Conservation (phyloP, 441 rosid species). For the Adansonia gregorii region DNA sequence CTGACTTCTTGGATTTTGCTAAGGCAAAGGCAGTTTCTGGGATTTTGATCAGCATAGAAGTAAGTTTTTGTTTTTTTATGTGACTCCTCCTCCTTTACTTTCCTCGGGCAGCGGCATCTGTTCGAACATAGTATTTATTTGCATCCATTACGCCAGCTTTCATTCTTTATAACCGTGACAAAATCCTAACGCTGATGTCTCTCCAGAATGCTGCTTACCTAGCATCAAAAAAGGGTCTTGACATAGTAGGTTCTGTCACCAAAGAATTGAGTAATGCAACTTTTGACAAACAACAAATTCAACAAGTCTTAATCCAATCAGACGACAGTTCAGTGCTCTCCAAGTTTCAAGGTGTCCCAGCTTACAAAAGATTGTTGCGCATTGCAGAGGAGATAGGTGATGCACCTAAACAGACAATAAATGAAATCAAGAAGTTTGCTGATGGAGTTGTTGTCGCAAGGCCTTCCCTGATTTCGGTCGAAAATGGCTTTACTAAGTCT, state of each 20-base stretch:
- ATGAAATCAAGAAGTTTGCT: constrained; percentile 75
- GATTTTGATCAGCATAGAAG: constrained; percentile 74
- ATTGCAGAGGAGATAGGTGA: constrained; percentile 56
- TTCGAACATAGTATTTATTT: not conserved
- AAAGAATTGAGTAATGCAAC: constrained; percentile 64
- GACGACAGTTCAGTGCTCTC: constrained; percentile 76
- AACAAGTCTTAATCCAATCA: constrained; percentile 70
- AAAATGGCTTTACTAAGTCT: constrained; percentile 44
- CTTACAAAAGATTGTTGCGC: constrained; percentile 60
- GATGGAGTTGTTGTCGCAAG: constrained; percentile 56
- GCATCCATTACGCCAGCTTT: constrained; percentile 1
- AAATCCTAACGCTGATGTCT: not conserved
- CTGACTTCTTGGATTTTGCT: constrained; percentile 40
- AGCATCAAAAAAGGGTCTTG: constrained; percentile 78
- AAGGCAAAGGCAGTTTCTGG: constrained; percentile 77
- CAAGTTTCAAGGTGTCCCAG: constrained; percentile 47
- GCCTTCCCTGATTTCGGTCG: constrained; percentile 42
- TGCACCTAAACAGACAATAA: constrained; percentile 55
- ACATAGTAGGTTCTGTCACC: constrained; percentile 51
- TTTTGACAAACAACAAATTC: constrained; percentile 69
- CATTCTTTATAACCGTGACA: not conserved
- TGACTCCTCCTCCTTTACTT: too few relatives aligned
- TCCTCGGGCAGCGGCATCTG: not conserved
- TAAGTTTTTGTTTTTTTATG: constrained; percentile 20
- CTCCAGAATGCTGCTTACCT: constrained; percentile 84